Evolutionary conservation across 441 rosid species (phyloP).

Genomic region (Raphanus hybrid): DNA sequence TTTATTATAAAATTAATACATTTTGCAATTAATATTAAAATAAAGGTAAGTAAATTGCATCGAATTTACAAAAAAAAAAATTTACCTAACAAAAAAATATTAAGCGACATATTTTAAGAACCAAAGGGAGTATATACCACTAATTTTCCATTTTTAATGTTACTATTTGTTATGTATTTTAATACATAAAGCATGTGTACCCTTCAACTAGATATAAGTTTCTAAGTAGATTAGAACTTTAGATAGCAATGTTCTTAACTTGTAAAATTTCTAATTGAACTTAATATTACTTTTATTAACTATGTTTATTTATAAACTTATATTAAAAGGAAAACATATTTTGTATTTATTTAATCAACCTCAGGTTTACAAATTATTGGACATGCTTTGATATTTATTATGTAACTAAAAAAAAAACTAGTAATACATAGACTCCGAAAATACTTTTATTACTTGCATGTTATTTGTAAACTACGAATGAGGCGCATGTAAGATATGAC

Average conservation of each 20-base stretch:
- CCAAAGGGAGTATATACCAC: background rate
- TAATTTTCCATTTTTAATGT: conserved; percentile 19
- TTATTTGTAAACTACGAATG: conserved; percentile 4
- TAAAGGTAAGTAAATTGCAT: no score
- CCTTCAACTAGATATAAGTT: background rate
- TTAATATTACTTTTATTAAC: background rate
- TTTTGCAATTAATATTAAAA: no score
- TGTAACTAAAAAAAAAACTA: background rate
- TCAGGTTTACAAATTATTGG: background rate
- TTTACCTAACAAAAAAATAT: no score
- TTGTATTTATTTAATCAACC: background rate
- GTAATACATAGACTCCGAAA: conserved; percentile 4
- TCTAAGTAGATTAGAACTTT: background rate
- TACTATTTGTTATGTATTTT: background rate
- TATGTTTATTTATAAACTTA: background rate
- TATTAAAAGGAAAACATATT: background rate
- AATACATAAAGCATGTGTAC: background rate
- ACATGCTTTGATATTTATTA: background rate
- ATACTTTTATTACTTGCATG: background rate
- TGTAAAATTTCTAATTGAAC: background rate
- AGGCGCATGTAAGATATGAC: background rate
- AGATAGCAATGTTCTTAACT: conserved; percentile 4
- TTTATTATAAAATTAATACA: no score
- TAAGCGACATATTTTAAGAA: no score
- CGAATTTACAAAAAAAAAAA: no score